A percentile compares a stretch with the other conserved stretches of the same genome.
These are phyloP conservation scores for Gnomoniopsis sp. DNA, from an alignment of 2,329 filamentous ascomycete genomes.

Conservation along the genomic window DNA sequence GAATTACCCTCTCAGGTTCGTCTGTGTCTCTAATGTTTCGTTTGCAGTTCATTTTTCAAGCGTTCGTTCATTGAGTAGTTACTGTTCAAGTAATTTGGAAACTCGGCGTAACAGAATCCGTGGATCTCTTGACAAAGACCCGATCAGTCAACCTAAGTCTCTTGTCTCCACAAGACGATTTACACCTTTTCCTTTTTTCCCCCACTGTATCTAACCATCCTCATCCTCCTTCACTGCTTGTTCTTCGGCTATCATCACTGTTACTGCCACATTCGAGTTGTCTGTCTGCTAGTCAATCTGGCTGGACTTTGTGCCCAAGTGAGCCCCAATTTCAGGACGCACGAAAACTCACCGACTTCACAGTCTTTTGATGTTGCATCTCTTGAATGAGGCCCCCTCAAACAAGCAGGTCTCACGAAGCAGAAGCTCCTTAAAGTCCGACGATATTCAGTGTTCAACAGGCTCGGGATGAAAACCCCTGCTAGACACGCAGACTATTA, in stretches of 20 bases:
- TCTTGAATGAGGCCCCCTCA: conserved; percentile 5
- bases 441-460: neutral
- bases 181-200: neutral
- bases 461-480: neutral
- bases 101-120: neutral
- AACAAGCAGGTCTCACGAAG: conserved; percentile 17
- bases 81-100: neutral
- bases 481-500: conserved; percentile 7
- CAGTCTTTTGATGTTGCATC: neutral
- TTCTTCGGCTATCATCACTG: neutral
- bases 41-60: neutral
- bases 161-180: neutral
- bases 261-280: neutral
- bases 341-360: conserved; percentile 1
- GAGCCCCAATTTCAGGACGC: neutral
- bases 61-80: neutral
- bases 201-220: neutral
- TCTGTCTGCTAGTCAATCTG: neutral
- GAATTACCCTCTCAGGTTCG: neutral
- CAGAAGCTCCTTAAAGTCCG: conserved; percentile 13
- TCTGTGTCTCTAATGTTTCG: neutral
- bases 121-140: neutral
- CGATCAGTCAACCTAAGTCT: neutral
- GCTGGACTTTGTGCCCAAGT: neutral
- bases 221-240: neutral